Base-by-base conservation (phyloP, 2,329 filamentous ascomycete species). In the Phaeosphaeria sp. region DNA sequence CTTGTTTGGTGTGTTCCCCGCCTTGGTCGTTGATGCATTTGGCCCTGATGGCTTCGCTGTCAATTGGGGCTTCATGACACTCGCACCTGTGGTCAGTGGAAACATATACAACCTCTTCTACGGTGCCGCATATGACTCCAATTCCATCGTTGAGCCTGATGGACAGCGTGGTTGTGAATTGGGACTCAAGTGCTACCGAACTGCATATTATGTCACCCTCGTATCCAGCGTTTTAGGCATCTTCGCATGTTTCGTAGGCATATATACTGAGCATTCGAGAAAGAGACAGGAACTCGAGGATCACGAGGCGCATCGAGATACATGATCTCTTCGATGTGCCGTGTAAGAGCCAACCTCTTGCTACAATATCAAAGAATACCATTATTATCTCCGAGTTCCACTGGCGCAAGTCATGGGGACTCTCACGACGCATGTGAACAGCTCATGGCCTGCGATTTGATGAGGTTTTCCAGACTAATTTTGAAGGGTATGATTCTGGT, bases 51-150 rank as follows among this genome's bases (percentile, higher is more conserved):
- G 93, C 1, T 83, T 99, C 47, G 93, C 90, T 54, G 92, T 97
- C 73, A 99, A 98, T 72, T 99, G 95, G 94, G 95, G 95, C 15
- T 90, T 90, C 68, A 96, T 99, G 88, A 97, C 92, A 0, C 82
- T 97, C 48, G 90, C 92, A 2, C 93, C 94, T 0, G 92, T 97
- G 2, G 78, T 97, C 25, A 93, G 89, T 9, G 93, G 92, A 50
- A 96, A 98, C 68, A 77, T 97, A 21, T 98, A 96, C 83, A 99
- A 98, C 73, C 79, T 97, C 1, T 87, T 95, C 56, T 99, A 98
- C 74, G 95, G 95, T 49, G 79, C 69, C 1, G 88, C 97, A 0
- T 96, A 92, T 67, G 95, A 99, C 74, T 80, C 81, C 9, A 93
- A 97, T 76, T 93, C 90, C 21, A 78, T 89, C 33, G 80, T 92